A percentile compares a stretch with the other conserved stretches of the same genome.
These are phyloP conservation scores for Euphorbia celastroides DNA, from an alignment of 441 rosid genomes.

Conservation along the genomic window DNA sequence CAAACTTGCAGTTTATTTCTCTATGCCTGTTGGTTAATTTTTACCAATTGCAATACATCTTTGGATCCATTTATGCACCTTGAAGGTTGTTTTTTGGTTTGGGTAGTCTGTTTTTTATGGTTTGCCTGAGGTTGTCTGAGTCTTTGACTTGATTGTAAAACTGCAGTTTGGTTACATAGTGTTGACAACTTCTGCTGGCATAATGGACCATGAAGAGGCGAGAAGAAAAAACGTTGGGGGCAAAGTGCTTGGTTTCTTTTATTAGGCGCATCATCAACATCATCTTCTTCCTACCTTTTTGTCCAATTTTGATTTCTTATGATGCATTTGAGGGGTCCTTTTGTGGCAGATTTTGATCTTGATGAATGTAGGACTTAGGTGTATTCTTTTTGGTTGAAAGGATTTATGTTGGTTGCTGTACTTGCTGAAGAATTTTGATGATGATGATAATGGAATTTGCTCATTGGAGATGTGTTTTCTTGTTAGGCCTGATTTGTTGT, in stretches of 20 bases:
- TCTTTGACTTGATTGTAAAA: not conserved
- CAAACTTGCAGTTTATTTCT: not conserved
- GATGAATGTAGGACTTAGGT: slow-evolving; percentile 9
- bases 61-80: not conserved
- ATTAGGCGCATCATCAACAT: slow-evolving; percentile 18
- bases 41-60: not conserved
- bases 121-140: not conserved
- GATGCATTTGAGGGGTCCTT: slow-evolving; percentile 17
- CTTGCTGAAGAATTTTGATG: not conserved
- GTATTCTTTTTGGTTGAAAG: not conserved
- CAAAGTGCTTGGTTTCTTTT: slow-evolving; percentile 66
- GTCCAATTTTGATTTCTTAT: not conserved
- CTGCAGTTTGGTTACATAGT: slow-evolving; percentile 64
- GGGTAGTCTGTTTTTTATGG: too few species aligned
- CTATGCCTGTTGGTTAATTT: not conserved
- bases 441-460: not conserved
- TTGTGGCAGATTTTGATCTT: slow-evolving; percentile 16
- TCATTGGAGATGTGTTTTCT: not conserved
- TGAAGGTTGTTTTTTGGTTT: not conserved
- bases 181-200: slow-evolving; percentile 66
- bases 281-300: not conserved
- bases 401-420: not conserved
- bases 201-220: slow-evolving; percentile 71
- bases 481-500: not conserved
- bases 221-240: slow-evolving; percentile 72